Conservation (phyloP, 352 stramenopile species). For the Peronosclerospora sorghi region DNA sequence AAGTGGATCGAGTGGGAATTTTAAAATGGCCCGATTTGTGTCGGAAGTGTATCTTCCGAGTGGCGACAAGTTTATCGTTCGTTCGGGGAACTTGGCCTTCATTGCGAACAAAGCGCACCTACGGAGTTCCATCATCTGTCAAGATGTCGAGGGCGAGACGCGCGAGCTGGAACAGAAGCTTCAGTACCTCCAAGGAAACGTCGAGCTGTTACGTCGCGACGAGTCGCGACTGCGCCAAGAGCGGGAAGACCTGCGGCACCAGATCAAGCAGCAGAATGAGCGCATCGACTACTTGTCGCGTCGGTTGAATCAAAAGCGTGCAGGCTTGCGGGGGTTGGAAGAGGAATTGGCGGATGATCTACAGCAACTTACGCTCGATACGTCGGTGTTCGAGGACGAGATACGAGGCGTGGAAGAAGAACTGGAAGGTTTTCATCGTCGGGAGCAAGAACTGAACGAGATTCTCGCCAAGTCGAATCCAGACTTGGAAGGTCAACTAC, state of each 20-base stretch:
- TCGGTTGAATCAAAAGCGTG: slow-evolving; percentile 38
- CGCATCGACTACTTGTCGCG: slow-evolving; percentile 45
- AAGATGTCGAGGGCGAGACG: slow-evolving; percentile 57
- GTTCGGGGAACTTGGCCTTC: slow-evolving; percentile 64
- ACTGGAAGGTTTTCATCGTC: slow-evolving; percentile 24
- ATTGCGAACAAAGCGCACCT: slow-evolving; percentile 61
- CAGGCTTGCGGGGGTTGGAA: slow-evolving; percentile 50
- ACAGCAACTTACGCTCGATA: slow-evolving; percentile 58
- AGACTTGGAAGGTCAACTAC: slow-evolving; percentile 46
- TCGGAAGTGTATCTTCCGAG: slow-evolving; percentile 58
- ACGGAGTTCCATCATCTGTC: slow-evolving; percentile 61
- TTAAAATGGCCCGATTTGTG: slow-evolving; percentile 53
- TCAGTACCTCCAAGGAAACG: slow-evolving; percentile 33
- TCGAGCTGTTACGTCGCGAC: slow-evolving; percentile 41
- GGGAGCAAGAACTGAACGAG: slow-evolving; percentile 43
- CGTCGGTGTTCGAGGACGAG: slow-evolving; percentile 67
- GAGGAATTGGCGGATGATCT: slow-evolving; percentile 56
- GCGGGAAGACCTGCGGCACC: slow-evolving; percentile 28
- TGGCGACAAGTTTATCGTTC: slow-evolving; percentile 72
- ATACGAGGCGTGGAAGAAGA: slow-evolving; percentile 37
- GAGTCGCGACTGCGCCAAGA: slow-evolving; percentile 34
- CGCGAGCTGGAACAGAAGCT: slow-evolving; percentile 43
- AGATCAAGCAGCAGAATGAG: slow-evolving; percentile 40
- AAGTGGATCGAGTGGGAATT: slow-evolving; percentile 40
- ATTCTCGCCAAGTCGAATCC: slow-evolving; percentile 54